Base-by-base conservation (phyloP, 345 rosid genomes). In the Physaria fendleri region DNA sequence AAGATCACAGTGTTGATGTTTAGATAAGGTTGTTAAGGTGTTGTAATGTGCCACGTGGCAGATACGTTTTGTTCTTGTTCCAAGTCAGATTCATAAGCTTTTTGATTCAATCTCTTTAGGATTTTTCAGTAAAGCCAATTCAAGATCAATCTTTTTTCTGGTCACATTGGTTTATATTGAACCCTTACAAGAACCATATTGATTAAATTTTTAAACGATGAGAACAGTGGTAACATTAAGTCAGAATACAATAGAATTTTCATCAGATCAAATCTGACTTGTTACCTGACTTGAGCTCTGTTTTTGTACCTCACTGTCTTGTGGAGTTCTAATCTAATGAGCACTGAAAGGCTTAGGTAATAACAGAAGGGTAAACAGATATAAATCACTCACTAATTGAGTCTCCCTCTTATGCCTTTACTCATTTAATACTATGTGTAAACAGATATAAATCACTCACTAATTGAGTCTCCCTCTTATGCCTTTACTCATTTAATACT, bases 1-100 rank as follows among this genome's bases (percentile, higher is more conserved):
- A 35, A 51, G 86, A 86, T 80, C 70, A 48, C 81, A 71, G 62
- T 68, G 10, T 52, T 42, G 82, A 68, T 71, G 76, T 21, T 34
- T 56, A 71, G 98, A 91, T 91, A 85, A 91, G 95, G 82, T 45
- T 76, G 27, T 29, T 18, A 38, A 29, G 85, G 81, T 34, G 52
- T 58, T 75, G 23, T 56, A 51, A 66, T 73, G 41, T 73, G 79
- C 75, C 88, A 84, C 68, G 39, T 79, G 81, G 50, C 73, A 53
- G 44, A 59, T 57, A 56, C 62, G 10, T 1, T 51, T 45, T 12
- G 10, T 58, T 43, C 18, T 13, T 21, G 8, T 56, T 29, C 74
- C 74, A 70, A 69, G 64, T 70, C 53, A 39, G 58, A 62, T 60
- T 68, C 47, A 5, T 39, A 6, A 22, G 24, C 9, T 25, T 6